A percentile compares a stretch with the other conserved stretches of the same genome.
Conservation (phyloP, 805 yeast species). For the Komagataella kurtzmanii region DNA sequence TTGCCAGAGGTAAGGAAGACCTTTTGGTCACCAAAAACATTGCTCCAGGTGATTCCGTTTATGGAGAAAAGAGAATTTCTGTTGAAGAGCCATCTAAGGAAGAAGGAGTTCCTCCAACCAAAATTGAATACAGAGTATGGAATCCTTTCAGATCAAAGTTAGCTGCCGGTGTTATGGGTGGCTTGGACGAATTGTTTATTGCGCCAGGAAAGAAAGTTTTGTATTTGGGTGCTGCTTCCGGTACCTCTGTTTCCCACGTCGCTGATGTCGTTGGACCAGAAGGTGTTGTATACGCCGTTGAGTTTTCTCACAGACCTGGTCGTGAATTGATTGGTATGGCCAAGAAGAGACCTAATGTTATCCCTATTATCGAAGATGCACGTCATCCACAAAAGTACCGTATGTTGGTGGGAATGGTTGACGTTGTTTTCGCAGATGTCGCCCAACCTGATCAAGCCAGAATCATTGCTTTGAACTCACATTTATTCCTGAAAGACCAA, state of each 20-base stretch:
- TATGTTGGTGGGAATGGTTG: constrained; percentile 98
- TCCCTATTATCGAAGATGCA: constrained; percentile 98
- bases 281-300: constrained; percentile 97
- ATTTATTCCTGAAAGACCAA: constrained; percentile 93
- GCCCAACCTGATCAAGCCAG: constrained; percentile 99
- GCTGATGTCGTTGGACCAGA: constrained; percentile 98
- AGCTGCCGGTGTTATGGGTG: constrained; percentile 99
- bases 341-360: constrained; percentile 98
- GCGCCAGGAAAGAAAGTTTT: constrained; percentile 97
- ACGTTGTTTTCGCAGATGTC: constrained; percentile 97
- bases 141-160: constrained; percentile 99
- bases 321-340: constrained; percentile 99
- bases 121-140: constrained; percentile 99
- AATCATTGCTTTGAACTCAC: constrained; percentile 96
- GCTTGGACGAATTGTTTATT: constrained; percentile 93
- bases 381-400: constrained; percentile 99
- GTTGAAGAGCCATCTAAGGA: constrained; percentile 88
- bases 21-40: constrained; percentile 90
- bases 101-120: constrained; percentile 82
- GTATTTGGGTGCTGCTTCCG: constrained; percentile 98
- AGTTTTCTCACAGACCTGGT: constrained; percentile 99
- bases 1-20: constrained; percentile 99
- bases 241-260: constrained; percentile 98
- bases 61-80: constrained; percentile 94
- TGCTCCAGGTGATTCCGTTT: constrained; percentile 97